phyloP scores from a whole-genome alignment of 768 basidiomycete species.

The Thelephora ganbajun region DNA sequence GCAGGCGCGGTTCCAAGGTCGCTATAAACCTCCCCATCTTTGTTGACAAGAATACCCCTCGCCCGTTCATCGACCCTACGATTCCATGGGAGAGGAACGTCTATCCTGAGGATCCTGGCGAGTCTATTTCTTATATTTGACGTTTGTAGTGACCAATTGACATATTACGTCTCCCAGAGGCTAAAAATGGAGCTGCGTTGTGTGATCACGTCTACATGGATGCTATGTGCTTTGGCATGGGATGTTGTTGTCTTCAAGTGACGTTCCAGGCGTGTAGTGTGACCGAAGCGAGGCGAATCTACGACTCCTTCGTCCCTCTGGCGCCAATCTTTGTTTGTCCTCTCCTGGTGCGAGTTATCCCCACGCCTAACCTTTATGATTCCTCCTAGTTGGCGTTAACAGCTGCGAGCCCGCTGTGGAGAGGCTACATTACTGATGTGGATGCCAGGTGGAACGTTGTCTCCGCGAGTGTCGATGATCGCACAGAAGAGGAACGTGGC shows the following conservation, averaged over 20 bases:
- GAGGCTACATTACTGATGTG: constrained; percentile 90
- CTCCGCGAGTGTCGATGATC: constrained; percentile 94
- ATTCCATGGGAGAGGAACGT: constrained; percentile 77
- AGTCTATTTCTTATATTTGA: constrained; percentile 10
- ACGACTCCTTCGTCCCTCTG: constrained; percentile 91
- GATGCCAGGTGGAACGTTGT: constrained; percentile 99
- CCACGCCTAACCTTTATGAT: neutral
- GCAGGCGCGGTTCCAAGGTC: constrained; percentile 83
- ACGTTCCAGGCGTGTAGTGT: constrained; percentile 97
- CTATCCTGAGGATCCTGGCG: constrained; percentile 78
- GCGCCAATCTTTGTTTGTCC: constrained; percentile 81
- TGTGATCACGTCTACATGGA: constrained; percentile 93
- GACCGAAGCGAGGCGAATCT: constrained; percentile 80
- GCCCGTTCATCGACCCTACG: constrained; percentile 85
- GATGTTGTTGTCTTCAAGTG: constrained; percentile 92
- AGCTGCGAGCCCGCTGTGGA: constrained; percentile 89
- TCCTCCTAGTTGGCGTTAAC: constrained; percentile 70
- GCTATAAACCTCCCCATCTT: constrained; percentile 91
- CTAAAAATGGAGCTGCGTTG: constrained; percentile 78
- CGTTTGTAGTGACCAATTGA: constrained; percentile 4
- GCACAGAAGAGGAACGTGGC: constrained; percentile 91
- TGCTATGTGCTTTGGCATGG: constrained; percentile 99
- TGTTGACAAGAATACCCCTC: constrained; percentile 75
- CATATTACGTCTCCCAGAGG: constrained; percentile 36
- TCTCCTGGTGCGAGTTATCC: constrained; percentile 1